Base-by-base conservation (phyloP, 2,329 filamentous ascomycete genomes). In the Pochonia chlamydosporia region DNA sequence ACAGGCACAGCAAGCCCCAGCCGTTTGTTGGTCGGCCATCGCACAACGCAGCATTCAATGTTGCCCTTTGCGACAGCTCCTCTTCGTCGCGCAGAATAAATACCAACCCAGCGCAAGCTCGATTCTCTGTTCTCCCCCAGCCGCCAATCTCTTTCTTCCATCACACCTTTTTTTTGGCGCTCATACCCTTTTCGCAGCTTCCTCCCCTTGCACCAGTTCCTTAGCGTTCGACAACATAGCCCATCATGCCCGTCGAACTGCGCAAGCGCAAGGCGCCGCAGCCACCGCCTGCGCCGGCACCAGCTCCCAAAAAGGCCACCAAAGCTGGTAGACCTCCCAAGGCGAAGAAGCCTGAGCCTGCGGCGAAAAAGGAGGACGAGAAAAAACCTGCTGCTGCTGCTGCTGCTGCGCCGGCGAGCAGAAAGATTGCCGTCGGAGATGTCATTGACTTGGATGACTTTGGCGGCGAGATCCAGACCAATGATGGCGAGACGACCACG, bases 401-500 rank as follows among this genome's bases (percentile, higher is more conserved):
- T 25, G 37, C 44, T 11, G 24, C 41, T 28, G 43, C 52, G 47
- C 59, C 61, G 47, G 58, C 63, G 7, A 57, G 62, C 44, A 65
- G 68, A 52, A 72, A 74, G 61, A 69, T 75, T 40, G 71, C 69
- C 30, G 76, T 79, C 47, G 81, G 80, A 59, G 72, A 79, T 46
- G 67, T 68, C 46, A 72, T 85, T 56, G 64, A 72, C 52, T 73
- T 84, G 40, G 76, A 80, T 36, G 72, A 66, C 49, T 84, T 85
- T 59, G 81, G 81, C 54, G 81, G 80, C 53, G 84, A 93, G 62
- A 71, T 99, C 53, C 82, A 93, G 73, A 93, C 85, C 52, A 83
- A 97, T 55, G 89, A 95, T 54, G 90, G 90, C 59, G 72, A 76
- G 46, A 87, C 85, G 70, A 90, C 86, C 5, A 89, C 82, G 1